phyloP scores from a whole-genome alignment of 352 stramenopile species.

The Phytophthora brassicae region DNA sequence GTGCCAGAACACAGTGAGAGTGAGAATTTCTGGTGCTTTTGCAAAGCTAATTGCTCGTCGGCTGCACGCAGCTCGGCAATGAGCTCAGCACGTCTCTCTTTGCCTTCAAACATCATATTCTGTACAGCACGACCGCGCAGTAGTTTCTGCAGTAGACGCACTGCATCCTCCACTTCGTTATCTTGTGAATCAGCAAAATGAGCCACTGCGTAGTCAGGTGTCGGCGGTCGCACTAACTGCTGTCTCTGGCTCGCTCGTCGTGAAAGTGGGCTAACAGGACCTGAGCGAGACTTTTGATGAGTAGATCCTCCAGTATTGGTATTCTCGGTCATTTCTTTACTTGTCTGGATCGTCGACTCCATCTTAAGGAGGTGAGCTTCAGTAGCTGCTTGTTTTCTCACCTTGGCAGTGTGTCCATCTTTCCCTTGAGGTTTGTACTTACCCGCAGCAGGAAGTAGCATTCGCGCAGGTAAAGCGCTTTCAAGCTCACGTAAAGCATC shows the following conservation, averaged over 20 bases:
- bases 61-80: constrained; percentile 87
- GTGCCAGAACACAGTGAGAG: constrained; percentile 14
- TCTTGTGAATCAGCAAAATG: constrained; percentile 39
- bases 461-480: constrained; percentile 41
- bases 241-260: constrained; percentile 46
- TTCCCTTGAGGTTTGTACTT: constrained; percentile 57
- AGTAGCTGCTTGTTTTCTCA: constrained; percentile 73
- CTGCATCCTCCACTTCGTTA: constrained; percentile 57
- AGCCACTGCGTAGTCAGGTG: constrained; percentile 60
- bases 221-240: constrained; percentile 69
- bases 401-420: constrained; percentile 64
- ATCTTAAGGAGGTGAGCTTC: constrained; percentile 86
- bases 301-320: background rate
- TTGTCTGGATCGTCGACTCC: constrained; percentile 82
- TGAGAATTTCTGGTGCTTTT: constrained; percentile 21
- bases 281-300: background rate
- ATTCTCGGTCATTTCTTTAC: constrained; percentile 36
- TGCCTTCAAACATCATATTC: constrained; percentile 94
- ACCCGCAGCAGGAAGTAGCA: constrained; percentile 46
- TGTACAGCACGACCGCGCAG: constrained; percentile 89
- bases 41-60: constrained; percentile 41
- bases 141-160: constrained; percentile 87
- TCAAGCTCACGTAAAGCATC: constrained; percentile 70
- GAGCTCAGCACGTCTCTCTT: constrained; percentile 83
- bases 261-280: constrained; percentile 15